These are phyloP conservation scores for Podila epicladia DNA, from an alignment of 192 early-diverging fungal species.

Conservation along the genomic window DNA sequence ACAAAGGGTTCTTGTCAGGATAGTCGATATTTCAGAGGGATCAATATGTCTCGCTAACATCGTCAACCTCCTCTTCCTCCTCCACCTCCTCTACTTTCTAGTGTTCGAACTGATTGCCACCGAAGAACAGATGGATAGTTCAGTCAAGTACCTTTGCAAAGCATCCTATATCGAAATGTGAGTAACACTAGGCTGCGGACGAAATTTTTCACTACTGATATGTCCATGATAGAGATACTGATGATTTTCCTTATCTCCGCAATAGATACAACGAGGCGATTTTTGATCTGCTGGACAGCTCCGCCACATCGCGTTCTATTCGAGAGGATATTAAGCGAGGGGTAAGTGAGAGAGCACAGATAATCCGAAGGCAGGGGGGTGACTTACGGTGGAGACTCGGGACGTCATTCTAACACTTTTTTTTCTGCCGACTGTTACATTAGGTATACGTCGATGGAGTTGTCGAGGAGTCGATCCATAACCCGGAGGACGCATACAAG, in stretches of 20 bases:
- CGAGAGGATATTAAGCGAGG: constrained; percentile 76
- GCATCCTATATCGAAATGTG: constrained; percentile 91
- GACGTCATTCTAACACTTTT: too few relatives aligned
- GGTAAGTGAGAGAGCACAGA: constrained; percentile 17
- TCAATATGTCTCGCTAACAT: neutral
- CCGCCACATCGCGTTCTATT: constrained; percentile 60
- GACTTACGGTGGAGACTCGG: too few relatives aligned
- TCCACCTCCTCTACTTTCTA: neutral
- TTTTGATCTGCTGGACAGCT: constrained; percentile 83
- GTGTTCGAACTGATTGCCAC: constrained; percentile 66
- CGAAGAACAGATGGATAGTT: constrained; percentile 58
- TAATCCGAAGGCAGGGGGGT: too few relatives aligned
- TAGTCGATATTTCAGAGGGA: neutral
- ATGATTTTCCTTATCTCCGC: neutral
- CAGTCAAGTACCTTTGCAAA: constrained; percentile 77
- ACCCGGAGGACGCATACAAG: constrained; percentile 68
- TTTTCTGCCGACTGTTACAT: too few relatives aligned
- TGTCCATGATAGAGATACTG: neutral
- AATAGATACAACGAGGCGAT: constrained; percentile 89
- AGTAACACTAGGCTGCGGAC: neutral
- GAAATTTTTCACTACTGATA: neutral
- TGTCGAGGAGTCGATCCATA: constrained; percentile 69
- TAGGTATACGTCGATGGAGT: constrained; percentile 67
- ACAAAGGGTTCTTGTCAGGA: neutral
- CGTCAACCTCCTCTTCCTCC: neutral